Conservation (phyloP, 345 rosid species). For the Hibiscus mutabilis region DNA sequence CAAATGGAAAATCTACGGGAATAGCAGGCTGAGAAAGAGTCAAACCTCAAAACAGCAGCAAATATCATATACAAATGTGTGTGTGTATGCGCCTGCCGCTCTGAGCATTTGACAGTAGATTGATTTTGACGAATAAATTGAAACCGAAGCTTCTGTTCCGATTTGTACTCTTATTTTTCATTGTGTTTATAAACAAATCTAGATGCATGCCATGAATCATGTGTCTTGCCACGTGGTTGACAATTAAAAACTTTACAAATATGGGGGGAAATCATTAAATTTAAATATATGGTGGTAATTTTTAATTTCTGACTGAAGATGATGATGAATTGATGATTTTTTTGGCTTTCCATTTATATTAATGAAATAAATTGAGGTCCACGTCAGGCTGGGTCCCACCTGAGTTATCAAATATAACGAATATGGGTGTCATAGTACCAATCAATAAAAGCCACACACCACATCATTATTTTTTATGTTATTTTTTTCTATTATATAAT, state of each 20-base stretch:
- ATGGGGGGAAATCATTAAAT: too few relatives aligned
- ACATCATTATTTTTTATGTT: too few relatives aligned
- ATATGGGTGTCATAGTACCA: too few relatives aligned
- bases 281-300: too few relatives aligned
- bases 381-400: conserved; percentile 5
- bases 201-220: too few relatives aligned
- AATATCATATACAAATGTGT: neutral
- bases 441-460: too few relatives aligned
- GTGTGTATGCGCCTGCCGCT: neutral
- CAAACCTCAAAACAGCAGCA: neutral
- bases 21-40: neutral
- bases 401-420: neutral
- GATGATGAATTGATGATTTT: too few relatives aligned
- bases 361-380: neutral
- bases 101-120: neutral
- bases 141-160: neutral
- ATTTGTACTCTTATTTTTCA: neutral
- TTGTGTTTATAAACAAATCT: neutral
- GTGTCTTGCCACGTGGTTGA: too few relatives aligned
- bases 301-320: too few relatives aligned
- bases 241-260: too few relatives aligned
- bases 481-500: too few relatives aligned
- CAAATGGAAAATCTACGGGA: neutral
- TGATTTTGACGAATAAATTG: neutral
- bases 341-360: too few relatives aligned